Percentiles rank a stretch among this genome's conserved stretches.
phyloP scores from a whole-genome alignment of 768 basidiomycete species.

The Tricholoma hemisulphureum region DNA sequence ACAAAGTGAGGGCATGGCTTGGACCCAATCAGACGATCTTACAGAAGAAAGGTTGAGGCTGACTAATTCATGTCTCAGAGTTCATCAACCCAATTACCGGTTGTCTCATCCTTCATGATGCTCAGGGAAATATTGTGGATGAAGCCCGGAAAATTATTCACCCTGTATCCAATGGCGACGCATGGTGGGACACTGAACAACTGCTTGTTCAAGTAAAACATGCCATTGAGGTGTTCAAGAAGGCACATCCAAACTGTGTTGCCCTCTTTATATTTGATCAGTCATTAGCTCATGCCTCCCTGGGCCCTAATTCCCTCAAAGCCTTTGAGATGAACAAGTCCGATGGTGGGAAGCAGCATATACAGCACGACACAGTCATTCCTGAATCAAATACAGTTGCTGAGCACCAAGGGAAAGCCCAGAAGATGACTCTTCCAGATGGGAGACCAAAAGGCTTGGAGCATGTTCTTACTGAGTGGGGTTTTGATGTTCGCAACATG shows the following conservation, averaged over 20 bases:
- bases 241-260: slow-evolving; percentile 21
- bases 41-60: slow-evolving; percentile 30
- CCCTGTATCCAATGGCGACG: slow-evolving; percentile 28
- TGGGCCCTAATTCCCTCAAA: slow-evolving; percentile 29
- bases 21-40: background rate
- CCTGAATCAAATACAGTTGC: slow-evolving; percentile 24
- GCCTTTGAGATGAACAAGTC: slow-evolving; percentile 31
- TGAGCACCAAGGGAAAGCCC: slow-evolving; percentile 22
- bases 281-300: slow-evolving; percentile 32
- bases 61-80: slow-evolving; percentile 34
- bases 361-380: slow-evolving; percentile 26
- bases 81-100: slow-evolving; percentile 30
- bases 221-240: slow-evolving; percentile 31
- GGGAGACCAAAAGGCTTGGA: slow-evolving; percentile 36
- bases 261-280: no score
- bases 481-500: slow-evolving; percentile 34
- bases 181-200: slow-evolving; percentile 35
- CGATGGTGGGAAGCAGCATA: slow-evolving; percentile 27
- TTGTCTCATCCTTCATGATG: slow-evolving; percentile 17
- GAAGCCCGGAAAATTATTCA: slow-evolving; percentile 33
- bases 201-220: slow-evolving; percentile 28
- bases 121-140: slow-evolving; percentile 14
- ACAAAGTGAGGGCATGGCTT: background rate
- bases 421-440: slow-evolving; percentile 35
- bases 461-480: slow-evolving; percentile 34